phyloP scores from a whole-genome alignment of 1,139 yeast genomes.

The Geotrichum cucujoidarum region DNA sequence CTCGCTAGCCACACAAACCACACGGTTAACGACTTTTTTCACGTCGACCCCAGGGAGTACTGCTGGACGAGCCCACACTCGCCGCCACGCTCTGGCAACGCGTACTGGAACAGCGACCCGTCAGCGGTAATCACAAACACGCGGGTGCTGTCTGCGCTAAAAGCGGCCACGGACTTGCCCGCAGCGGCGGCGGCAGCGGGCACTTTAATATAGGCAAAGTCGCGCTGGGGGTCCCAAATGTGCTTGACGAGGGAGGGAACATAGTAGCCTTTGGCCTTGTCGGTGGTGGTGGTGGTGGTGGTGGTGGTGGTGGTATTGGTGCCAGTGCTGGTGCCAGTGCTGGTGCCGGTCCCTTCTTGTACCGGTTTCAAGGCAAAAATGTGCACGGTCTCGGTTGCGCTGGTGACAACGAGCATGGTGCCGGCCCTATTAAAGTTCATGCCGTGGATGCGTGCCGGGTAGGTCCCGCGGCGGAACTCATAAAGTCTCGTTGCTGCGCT shows the following conservation, averaged over 20 bases:
- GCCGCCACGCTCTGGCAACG: slow-evolving; percentile 86
- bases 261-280: slow-evolving; percentile 83
- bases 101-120: slow-evolving; percentile 80
- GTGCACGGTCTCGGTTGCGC: slow-evolving; percentile 94
- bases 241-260: slow-evolving; percentile 84
- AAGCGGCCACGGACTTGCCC: slow-evolving; percentile 30
- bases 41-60: slow-evolving; percentile 40
- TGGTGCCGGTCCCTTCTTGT: slow-evolving; percentile 19
- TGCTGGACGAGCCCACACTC: slow-evolving; percentile 80
- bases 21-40: no score
- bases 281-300: slow-evolving; percentile 78
- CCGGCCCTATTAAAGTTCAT: slow-evolving; percentile 75
- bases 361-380: slow-evolving; percentile 59
- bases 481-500: slow-evolving; percentile 76
- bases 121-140: slow-evolving; percentile 81
- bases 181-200: slow-evolving; percentile 38
- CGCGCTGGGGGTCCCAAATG: slow-evolving; percentile 78
- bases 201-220: slow-evolving; percentile 86
- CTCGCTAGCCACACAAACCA: no score
- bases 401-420: slow-evolving; percentile 70
- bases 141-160: slow-evolving; percentile 51
- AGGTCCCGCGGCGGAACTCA: slow-evolving; percentile 92
- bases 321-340: slow-evolving; percentile 1
- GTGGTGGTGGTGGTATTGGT: no score
- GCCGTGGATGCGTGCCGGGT: slow-evolving; percentile 81